A percentile compares a stretch with the other conserved stretches of the same genome.
These are phyloP conservation scores for Cladophialophora carrionii DNA, from an alignment of 2,329 filamentous ascomycete genomes.

Conservation along the genomic window DNA sequence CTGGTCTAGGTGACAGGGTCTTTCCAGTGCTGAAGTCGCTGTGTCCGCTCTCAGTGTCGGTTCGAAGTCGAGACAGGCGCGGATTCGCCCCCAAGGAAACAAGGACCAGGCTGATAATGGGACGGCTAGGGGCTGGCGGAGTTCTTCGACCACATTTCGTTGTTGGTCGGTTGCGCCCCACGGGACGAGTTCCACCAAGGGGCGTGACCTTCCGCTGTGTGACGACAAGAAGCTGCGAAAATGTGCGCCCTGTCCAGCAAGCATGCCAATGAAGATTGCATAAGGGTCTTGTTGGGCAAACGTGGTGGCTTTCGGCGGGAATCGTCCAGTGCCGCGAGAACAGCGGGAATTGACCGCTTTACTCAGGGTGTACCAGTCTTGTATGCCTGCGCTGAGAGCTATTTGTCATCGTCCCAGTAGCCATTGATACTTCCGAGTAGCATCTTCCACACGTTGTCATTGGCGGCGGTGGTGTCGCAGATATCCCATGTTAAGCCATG, in stretches of 20 bases:
- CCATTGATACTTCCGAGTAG: slow-evolving; percentile 17
- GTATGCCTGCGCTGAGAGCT: not conserved
- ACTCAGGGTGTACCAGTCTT: not conserved
- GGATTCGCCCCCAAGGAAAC: too few species aligned
- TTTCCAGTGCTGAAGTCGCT: too few species aligned
- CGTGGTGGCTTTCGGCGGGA: not conserved
- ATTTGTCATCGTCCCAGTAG: slow-evolving; percentile 16
- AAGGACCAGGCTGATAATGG: too few species aligned
- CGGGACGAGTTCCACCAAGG: not conserved
- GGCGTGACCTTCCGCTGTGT: not conserved
- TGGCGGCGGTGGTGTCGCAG: slow-evolving; percentile 1
- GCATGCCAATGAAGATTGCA: not conserved
- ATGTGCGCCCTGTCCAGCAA: not conserved
- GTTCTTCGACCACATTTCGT: not conserved
- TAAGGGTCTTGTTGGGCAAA: not conserved
- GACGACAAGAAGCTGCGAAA: not conserved
- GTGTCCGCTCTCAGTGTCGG: too few species aligned
- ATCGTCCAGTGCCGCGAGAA: not conserved
- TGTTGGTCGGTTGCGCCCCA: not conserved
- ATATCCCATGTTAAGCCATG: slow-evolving; percentile 6
- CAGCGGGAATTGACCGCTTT: not conserved
- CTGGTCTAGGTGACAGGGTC: too few species aligned
- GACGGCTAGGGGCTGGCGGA: not conserved
- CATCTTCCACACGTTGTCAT: slow-evolving; percentile 27
- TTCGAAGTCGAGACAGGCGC: too few species aligned